These are phyloP conservation scores for Aspergillus versicolor DNA, from an alignment of 2,329 filamentous ascomycete species.

Conservation along the genomic window DNA sequence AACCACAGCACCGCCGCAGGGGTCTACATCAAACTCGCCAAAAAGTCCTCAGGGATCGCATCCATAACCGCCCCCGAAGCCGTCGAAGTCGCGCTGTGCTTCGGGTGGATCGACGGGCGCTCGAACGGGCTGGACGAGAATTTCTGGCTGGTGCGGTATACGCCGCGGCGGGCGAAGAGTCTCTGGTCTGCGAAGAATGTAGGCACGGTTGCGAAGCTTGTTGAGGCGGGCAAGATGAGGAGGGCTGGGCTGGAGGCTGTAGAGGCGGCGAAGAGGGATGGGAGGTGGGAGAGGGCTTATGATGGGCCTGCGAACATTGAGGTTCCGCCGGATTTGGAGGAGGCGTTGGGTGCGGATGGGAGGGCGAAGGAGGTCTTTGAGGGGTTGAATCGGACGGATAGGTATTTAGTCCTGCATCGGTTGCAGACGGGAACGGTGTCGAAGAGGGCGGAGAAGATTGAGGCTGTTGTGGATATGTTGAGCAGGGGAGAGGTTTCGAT, in stretches of 20 bases:
- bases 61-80: constrained; percentile 52
- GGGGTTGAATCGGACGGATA: constrained; percentile 44
- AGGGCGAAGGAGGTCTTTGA: constrained; percentile 29
- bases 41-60: constrained; percentile 46
- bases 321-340: constrained; percentile 52
- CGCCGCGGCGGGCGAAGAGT: constrained; percentile 55
- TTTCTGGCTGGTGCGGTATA: constrained; percentile 58
- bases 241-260: constrained; percentile 51
- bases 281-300: constrained; percentile 60
- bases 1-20: constrained; percentile 37
- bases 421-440: constrained; percentile 36
- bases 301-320: constrained; percentile 48
- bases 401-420: constrained; percentile 49
- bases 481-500: background rate
- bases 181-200: constrained; percentile 63
- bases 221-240: constrained; percentile 50
- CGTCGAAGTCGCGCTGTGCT: constrained; percentile 58
- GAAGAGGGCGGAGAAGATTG: background rate
- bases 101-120: constrained; percentile 65
- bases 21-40: constrained; percentile 52
- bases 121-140: constrained; percentile 45
- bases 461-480: background rate
- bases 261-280: constrained; percentile 57
- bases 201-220: constrained; percentile 48
- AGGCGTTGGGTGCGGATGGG: constrained; percentile 40